A percentile compares a stretch with the other conserved stretches of the same genome.
These are phyloP conservation scores for Yamadazyma mexicana DNA, from an alignment of 1,139 yeast species.

Conservation along the genomic window DNA sequence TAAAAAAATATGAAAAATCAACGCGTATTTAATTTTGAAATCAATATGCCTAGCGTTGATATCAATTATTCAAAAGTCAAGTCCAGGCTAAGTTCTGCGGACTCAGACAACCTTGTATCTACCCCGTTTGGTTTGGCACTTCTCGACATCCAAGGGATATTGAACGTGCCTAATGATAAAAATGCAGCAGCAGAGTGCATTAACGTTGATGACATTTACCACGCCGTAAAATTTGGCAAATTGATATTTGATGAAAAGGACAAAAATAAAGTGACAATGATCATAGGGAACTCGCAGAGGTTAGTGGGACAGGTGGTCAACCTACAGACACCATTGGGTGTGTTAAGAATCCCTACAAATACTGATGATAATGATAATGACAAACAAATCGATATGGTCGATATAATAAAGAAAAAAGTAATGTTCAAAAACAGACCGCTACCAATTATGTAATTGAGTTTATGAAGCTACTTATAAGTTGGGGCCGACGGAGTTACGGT, in stretches of 20 bases:
- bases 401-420: constrained; percentile 55
- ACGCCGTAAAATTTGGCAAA: constrained; percentile 61
- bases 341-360: constrained; percentile 36
- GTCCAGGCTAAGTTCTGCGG: constrained; percentile 15
- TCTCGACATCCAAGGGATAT: constrained; percentile 71
- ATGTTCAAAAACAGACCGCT: constrained; percentile 67
- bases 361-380: constrained; percentile 28
- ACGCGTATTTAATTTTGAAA: too few species aligned
- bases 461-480: constrained; percentile 8
- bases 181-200: constrained; percentile 28
- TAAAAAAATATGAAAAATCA: neutral
- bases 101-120: constrained; percentile 26
- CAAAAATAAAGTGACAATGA: constrained; percentile 50
- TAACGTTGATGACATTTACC: constrained; percentile 35
- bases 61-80: constrained; percentile 32
- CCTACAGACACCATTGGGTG: constrained; percentile 61
- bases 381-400: constrained; percentile 37
- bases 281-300: constrained; percentile 66
- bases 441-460: constrained; percentile 67
- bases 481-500: constrained; percentile 18
- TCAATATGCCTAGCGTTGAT: constrained; percentile 24
- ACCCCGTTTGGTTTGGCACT: constrained; percentile 61
- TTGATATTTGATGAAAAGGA: constrained; percentile 50
- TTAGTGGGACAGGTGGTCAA: constrained; percentile 57
- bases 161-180: constrained; percentile 50